Conservation (phyloP, 208 protist genomes). For the Tritrichomonas musculus region DNA sequence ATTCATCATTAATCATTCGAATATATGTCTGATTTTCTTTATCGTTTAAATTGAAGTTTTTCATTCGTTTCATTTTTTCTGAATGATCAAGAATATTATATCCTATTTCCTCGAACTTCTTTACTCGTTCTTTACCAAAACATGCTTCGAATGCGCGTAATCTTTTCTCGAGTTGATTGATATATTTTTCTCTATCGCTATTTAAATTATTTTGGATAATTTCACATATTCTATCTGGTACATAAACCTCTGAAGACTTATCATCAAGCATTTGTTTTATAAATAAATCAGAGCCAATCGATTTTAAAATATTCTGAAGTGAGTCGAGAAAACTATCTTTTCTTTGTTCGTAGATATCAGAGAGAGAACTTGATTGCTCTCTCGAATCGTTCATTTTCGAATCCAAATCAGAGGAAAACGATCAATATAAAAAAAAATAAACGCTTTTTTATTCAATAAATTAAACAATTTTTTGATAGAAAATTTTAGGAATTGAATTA, state of each 20-base stretch:
- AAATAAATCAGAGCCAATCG: background rate
- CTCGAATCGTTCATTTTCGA: no score
- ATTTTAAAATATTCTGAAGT: background rate
- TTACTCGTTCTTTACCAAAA: background rate
- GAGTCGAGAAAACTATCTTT: background rate
- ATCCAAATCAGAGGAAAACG: no score
- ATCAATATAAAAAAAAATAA: no score
- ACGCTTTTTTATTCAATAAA: no score
- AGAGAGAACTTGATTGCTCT: no score
- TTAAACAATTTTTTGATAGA: no score
- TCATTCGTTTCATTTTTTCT: background rate
- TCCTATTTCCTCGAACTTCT: background rate
- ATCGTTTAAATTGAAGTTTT: no score
- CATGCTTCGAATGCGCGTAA: background rate
- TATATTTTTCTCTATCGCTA: background rate
- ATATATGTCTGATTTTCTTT: no score
- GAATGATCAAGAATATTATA: background rate
- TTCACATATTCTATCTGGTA: slow-evolving; percentile 11
- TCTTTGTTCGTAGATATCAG: background rate
- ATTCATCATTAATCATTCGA: no score
- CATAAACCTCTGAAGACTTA: background rate
- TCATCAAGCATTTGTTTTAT: slow-evolving; percentile 12
- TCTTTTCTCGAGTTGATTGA: background rate
- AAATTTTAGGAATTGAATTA: no score
- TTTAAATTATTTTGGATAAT: background rate